Conservation (phyloP, 257 asterid species). For the Thymus quinquecostatus region DNA sequence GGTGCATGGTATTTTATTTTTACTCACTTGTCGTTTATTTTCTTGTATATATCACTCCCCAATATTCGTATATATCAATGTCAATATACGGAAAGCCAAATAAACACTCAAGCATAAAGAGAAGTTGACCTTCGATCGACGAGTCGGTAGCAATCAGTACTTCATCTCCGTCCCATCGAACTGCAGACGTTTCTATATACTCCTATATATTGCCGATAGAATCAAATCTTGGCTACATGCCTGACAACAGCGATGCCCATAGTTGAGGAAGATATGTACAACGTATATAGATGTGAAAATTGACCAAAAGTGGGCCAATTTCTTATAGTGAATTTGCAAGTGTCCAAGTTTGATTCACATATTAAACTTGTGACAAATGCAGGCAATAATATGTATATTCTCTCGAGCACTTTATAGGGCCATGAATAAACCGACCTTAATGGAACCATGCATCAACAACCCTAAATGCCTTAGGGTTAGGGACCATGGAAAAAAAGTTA, state of each 20-base stretch:
- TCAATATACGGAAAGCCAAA: too few species aligned
- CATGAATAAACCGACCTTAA: constrained; percentile 15
- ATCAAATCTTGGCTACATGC: too few species aligned
- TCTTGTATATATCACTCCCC: too few species aligned
- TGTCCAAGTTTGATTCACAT: constrained; percentile 20
- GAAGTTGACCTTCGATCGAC: too few species aligned
- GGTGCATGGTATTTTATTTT: too few species aligned
- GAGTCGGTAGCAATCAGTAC: too few species aligned
- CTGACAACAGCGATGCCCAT: not conserved
- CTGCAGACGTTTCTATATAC: too few species aligned
- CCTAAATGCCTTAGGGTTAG: constrained; percentile 9
- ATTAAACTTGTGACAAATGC: not conserved
- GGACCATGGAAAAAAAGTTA: not conserved
- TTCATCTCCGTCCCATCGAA: too few species aligned
- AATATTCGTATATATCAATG: too few species aligned
- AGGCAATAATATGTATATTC: not conserved
- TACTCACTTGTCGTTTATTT: too few species aligned
- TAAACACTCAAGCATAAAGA: too few species aligned
- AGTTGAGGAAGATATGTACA: constrained; percentile 1
- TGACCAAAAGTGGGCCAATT: constrained; percentile 7
- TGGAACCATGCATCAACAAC: not conserved
- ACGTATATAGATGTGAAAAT: not conserved
- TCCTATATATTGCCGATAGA: too few species aligned
- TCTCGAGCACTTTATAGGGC: constrained; percentile 36
- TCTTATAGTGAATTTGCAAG: constrained; percentile 7